phyloP scores from a whole-genome alignment of 495 filamentous ascomycete species.

The Eremomyces bilateralis region DNA sequence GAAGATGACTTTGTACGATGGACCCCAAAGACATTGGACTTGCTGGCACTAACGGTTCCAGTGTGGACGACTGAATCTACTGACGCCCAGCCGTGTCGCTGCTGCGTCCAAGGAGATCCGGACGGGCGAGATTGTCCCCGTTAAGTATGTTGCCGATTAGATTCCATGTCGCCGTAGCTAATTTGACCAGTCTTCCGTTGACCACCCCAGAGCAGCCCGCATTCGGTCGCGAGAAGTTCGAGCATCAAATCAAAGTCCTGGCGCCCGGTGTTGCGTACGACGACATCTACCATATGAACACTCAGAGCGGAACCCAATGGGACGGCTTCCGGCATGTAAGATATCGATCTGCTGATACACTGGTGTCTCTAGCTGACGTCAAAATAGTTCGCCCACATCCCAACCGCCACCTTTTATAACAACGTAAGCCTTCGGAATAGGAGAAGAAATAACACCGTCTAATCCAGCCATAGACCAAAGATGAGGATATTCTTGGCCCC shows the following conservation, averaged over 20 bases:
- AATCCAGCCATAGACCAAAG: too few relatives aligned
- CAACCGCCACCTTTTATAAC: constrained; percentile 28
- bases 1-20: constrained; percentile 34
- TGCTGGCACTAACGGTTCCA: too few relatives aligned
- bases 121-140: constrained; percentile 26
- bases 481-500: constrained; percentile 29
- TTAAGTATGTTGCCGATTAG: too few relatives aligned
- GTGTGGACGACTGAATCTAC: constrained; percentile 34
- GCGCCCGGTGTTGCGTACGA: constrained; percentile 31
- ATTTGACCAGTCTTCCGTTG: constrained; percentile 30
- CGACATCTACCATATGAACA: constrained; percentile 53
- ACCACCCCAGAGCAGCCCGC: constrained; percentile 27
- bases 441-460: too few relatives aligned
- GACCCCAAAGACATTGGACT: too few relatives aligned
- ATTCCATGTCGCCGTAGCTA: not conserved
- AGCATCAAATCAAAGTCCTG: constrained; percentile 33
- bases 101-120: constrained; percentile 28
- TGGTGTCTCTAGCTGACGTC: too few relatives aligned
- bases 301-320: constrained; percentile 59
- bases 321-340: constrained; percentile 48
- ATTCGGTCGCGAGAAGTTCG: constrained; percentile 33
- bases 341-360: too few relatives aligned
- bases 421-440: too few relatives aligned
- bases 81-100: constrained; percentile 32
- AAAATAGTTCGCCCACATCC: constrained; percentile 24